Evolutionary conservation across 208 protist species (phyloP), one percentile per base, ranked within the genome.

Genomic region (Tritrichomonas musculus): DNA sequence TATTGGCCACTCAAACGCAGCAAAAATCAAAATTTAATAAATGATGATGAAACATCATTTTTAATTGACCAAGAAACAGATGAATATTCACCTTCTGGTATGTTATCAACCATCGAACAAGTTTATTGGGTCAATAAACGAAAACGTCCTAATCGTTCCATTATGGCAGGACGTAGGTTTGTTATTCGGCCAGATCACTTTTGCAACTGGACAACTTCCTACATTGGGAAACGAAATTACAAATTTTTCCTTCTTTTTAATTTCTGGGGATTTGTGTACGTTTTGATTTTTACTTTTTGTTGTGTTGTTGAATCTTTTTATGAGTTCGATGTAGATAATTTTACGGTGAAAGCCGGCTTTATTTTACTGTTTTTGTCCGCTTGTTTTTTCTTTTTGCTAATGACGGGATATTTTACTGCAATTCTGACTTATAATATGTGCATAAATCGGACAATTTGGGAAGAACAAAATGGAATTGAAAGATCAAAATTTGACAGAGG

Each of bases 201-300:
- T 8, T 88, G 77, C 36, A n/a, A 33, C 13, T 88, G 77, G 77
- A 33, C 47, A 39, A 57, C 77, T 53, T 44, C 47, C 4, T 88
- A 39, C 27, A 88, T 88, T 57, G 77, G 77, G 14, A 88, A 88
- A 36, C 8, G 25, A 57, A 88, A 88, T 57, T 39, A 88, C 77
- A 88, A 88, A 88, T 57, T 88, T 8, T 88, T 88, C 30, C 39
- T 88, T 33, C 27, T 60, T 33, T 88, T 88, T 36, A 88, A 88
- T 88, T 57, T 88, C 1, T 88, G 39, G 14, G 77, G 77, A 88
- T 88, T 88, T 88, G 9, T 88, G n/a, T 88, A 88, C n/a, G n/a
- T 41, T 50, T 17, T 13, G 27, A 50, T 50, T 1, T 82, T 82
- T 30, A 30, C 17, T 53, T 20, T 82, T 82, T 82, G 30, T 41